Evolutionary conservation across 1,284 basidiomycete species (phyloP).

Genomic region (Tremellales sp.): DNA sequence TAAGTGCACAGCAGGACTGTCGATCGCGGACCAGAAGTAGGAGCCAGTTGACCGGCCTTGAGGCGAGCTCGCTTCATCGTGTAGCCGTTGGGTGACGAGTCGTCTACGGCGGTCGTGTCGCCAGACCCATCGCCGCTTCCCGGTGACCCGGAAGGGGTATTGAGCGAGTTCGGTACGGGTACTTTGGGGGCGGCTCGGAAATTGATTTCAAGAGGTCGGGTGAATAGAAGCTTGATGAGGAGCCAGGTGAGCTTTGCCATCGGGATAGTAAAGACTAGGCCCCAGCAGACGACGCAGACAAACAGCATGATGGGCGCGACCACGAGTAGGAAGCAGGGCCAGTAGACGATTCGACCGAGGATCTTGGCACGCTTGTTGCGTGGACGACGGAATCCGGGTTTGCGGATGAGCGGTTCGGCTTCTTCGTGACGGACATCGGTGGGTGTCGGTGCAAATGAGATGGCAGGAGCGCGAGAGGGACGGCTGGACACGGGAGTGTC

Average conservation of each 20-base stretch:
- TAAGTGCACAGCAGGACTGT: slow-evolving; percentile 95
- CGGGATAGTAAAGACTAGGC: slow-evolving; percentile 85
- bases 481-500: too few relatives aligned
- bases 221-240: slow-evolving; percentile 76
- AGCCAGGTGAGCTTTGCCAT: slow-evolving; percentile 98
- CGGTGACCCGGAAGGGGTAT: slow-evolving; percentile 13
- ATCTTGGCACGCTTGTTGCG: slow-evolving; percentile 44
- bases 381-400: slow-evolving; percentile 26
- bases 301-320: slow-evolving; percentile 84
- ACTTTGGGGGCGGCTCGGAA: slow-evolving; percentile 62
- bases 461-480: too few relatives aligned
- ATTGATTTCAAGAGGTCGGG: slow-evolving; percentile 77
- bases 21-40: slow-evolving; percentile 65
- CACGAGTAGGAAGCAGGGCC: slow-evolving; percentile 66
- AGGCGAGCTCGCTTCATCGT: slow-evolving; percentile 60
- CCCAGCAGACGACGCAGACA: slow-evolving; percentile 89
- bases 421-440: slow-evolving; percentile 6
- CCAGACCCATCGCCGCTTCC: slow-evolving; percentile 22
- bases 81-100: slow-evolving; percentile 41
- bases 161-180: slow-evolving; percentile 30
- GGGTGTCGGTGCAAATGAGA: slow-evolving; percentile 31
- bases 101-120: slow-evolving; percentile 19
- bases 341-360: slow-evolving; percentile 64
- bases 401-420: not conserved
- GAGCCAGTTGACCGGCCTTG: slow-evolving; percentile 66